A percentile compares a stretch with the other conserved stretches of the same genome.
Evolutionary conservation across 306 rosid species (phyloP).

Genomic region (Cucumis hystrix): DNA sequence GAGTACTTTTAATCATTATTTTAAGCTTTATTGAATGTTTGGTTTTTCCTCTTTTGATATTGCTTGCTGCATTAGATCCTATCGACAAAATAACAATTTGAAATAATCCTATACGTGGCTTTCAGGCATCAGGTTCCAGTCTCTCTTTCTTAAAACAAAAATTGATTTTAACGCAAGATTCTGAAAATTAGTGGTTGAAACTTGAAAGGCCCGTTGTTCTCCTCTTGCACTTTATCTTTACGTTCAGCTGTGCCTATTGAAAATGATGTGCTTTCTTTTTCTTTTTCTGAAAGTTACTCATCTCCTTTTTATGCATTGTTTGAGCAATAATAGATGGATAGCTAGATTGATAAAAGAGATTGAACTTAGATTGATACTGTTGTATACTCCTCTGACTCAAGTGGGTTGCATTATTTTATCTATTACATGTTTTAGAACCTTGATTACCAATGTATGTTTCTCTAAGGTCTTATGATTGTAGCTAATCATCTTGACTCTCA

Average conservation of each 20-base stretch:
- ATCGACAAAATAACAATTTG: not conserved
- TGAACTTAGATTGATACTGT: not conserved
- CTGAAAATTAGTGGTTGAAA: not conserved
- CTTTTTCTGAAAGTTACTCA: not conserved
- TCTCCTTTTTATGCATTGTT: not conserved
- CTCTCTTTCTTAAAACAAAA: not conserved
- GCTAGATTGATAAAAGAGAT: not conserved
- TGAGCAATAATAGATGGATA: not conserved
- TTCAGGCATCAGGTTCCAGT: not conserved
- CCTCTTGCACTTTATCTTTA: not conserved
- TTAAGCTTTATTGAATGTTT: not conserved
- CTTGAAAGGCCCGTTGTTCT: not conserved
- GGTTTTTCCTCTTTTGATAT: not conserved
- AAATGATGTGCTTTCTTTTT: not conserved
- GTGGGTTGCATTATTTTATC: not conserved
- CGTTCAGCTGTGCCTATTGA: not conserved
- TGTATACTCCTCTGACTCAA: not conserved
- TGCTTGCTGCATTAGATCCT: not conserved
- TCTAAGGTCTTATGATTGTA: not conserved
- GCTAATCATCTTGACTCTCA: not conserved
- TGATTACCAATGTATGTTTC: not conserved
- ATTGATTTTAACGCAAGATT: not conserved
- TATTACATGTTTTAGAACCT: not conserved
- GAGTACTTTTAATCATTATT: not conserved
- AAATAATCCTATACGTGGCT: not conserved